Base-by-base conservation (phyloP, 2,329 filamentous ascomycete genomes). In the Coniochaeta sp. region DNA sequence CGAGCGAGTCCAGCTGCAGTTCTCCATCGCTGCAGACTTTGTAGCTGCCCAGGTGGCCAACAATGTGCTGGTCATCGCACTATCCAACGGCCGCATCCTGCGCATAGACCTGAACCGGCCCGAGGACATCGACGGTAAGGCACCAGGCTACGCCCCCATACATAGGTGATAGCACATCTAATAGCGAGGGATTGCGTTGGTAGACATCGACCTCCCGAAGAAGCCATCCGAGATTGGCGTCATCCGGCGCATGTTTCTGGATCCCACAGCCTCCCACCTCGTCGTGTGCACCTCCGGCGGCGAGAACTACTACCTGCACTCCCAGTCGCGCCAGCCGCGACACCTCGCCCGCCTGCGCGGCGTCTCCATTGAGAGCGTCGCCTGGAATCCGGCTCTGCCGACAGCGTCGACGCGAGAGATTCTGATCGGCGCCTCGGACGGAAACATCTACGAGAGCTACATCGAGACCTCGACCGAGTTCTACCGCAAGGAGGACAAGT, bases 221-320 rank as follows among this genome's bases (percentile, higher is more conserved):
- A 95, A 93, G 69, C 86, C 91, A 17, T 89, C 91, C 40, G 93
- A 99, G 73, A 85, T 95, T 62, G 95, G 95, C 66, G 84, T 96
- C 58, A 98, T 99, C 70, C 88, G 90, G 67, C 91, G 90, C 78
- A 91, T 99, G 84, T 99, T 99, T 77, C 89, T 99, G 70, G 95
- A 99, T 71, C 93, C 95, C 31, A 96, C 93, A 12, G 95, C 95
- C 31, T 97, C 92, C 6, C 95, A 99, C 76, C 81, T 99, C 31
- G 85, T 99, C 65, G 87, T 99, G 66, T 92, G 89, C 71, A 99
- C 95, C 3, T 89, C 91, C 6, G 84, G 92, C 44, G 92, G 92
- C 71, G 95, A 99, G 74, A 98, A 96, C 76, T 99, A 93, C 79
- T 99, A 99, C 74, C 89, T 99, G 11, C 95, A 99, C 73, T 93